Evolutionary conservation across 805 yeast species (phyloP), one percentile per base, ranked within the genome.

Genomic region (Cyberlindnera maritima): DNA sequence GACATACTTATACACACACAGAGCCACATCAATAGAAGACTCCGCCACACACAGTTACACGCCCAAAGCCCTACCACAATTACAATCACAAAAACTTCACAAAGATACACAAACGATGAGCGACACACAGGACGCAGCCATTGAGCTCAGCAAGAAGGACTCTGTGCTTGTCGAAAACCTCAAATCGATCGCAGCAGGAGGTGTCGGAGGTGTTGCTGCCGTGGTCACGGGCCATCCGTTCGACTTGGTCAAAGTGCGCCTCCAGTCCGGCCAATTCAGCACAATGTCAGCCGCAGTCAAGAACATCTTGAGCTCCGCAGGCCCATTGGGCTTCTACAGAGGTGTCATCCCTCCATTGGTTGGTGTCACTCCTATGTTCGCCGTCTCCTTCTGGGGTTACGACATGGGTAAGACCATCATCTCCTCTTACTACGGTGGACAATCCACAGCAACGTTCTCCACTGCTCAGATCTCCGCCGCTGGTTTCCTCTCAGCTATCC

Each of bases 301-400:
- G 55, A 76, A 75, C 29, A 90, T 95, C 3, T 52, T 92, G 32
- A 77, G 76, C n/a, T 75, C 76, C 23, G 89, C 85, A 52, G 96
- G 96, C 0, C 79, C 81, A 3, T 54, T 73, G 21, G 97, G 98
- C 1, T 80, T 92, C 54, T 92, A 92, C 68, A 75, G 96, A 61
- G 99, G 99, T 49, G 97, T 94, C 28, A 74, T 87, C 12, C 96
- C 98, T 13, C 99, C 99, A 3, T 70, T 92, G 43, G 63, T 88
- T n/a, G 99, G 99, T 20, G 97, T 92, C 19, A 94, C 98, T 0
- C 99, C 99, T 25, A 94, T 92, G 88, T 94, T 94, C 72, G 98
- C 98, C 2, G 94, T 94, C 20, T 86, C 96, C 2, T 92, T 92
- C 71, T 92, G 99, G 98, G 98, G 98, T 61, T 92, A 94, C 67